Evolutionary conservation across 2,329 filamentous ascomycete genomes (phyloP).

Genomic region (Pseudogymnoascus sp.): DNA sequence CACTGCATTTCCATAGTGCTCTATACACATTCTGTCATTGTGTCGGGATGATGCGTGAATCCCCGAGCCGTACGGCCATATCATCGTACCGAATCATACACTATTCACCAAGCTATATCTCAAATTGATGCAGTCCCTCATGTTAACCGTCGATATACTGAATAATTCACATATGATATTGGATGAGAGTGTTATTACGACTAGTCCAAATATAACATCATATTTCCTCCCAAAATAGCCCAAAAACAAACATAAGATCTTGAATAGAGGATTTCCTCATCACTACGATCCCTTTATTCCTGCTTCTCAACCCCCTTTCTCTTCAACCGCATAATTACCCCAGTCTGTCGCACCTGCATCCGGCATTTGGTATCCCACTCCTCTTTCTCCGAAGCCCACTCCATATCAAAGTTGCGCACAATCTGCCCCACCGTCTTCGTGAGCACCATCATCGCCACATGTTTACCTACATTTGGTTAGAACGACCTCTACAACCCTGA

Average conservation of each 20-base stretch:
- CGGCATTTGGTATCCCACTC: not conserved
- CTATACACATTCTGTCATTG: too few species aligned
- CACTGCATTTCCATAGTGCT: too few species aligned
- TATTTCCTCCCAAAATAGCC: not conserved
- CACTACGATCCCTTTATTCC: not conserved
- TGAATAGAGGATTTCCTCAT: not conserved
- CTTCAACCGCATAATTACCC: not conserved
- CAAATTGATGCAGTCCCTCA: too few species aligned
- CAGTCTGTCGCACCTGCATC: not conserved
- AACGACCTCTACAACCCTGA: too few species aligned
- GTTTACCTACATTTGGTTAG: not conserved
- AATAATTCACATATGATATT: too few species aligned
- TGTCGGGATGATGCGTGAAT: too few species aligned
- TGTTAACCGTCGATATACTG: too few species aligned
- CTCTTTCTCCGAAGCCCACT: not conserved
- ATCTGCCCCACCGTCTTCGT: not conserved
- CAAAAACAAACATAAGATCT: not conserved
- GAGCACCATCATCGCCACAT: not conserved
- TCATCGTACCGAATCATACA: too few species aligned
- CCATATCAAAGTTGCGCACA: not conserved
- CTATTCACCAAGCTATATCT: too few species aligned
- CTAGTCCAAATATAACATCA: not conserved
- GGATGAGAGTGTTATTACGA: too few species aligned
- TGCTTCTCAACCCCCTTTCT: not conserved
- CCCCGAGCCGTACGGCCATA: too few species aligned